Conservation (phyloP, 2,329 filamentous ascomycete species). For the Claviceps paspali region DNA sequence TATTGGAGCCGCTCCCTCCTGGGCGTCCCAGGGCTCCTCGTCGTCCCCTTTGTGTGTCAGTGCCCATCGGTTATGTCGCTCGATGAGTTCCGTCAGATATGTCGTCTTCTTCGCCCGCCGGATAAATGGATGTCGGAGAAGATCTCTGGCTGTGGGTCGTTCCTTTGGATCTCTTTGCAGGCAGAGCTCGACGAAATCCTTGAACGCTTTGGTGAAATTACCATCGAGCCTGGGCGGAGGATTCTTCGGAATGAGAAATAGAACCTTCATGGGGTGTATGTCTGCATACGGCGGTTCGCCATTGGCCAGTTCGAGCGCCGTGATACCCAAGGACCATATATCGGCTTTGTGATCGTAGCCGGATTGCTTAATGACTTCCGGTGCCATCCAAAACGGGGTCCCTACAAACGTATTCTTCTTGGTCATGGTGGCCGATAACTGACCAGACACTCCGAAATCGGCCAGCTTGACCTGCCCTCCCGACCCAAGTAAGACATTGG, state of each 20-base stretch:
- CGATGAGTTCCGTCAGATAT: constrained; percentile 93
- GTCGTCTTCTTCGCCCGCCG: constrained; percentile 85
- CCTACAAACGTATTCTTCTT: constrained; percentile 99
- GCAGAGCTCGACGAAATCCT: constrained; percentile 73
- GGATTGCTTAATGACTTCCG: constrained; percentile 95
- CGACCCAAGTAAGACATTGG: constrained; percentile 77
- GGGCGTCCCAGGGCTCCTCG: constrained; percentile 43
- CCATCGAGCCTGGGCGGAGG: constrained; percentile 68
- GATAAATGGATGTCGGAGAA: constrained; percentile 83
- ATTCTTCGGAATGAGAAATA: constrained; percentile 94
- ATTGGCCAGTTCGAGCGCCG: constrained; percentile 77
- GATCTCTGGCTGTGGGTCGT: constrained; percentile 69
- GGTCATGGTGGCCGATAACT: constrained; percentile 94
- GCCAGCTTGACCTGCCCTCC: constrained; percentile 94
- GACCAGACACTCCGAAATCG: constrained; percentile 93
- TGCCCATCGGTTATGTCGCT: constrained; percentile 76
- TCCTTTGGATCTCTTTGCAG: constrained; percentile 80
- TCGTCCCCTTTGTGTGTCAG: constrained; percentile 61
- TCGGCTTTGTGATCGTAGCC: constrained; percentile 97
- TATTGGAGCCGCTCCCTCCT: constrained; percentile 34
- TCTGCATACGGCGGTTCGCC: constrained; percentile 91
- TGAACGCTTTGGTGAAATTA: constrained; percentile 69
- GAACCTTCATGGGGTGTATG: constrained; percentile 95
- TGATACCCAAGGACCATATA: constrained; percentile 94
- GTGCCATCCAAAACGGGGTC: constrained; percentile 98